Conservation (phyloP, 1,284 basidiomycete genomes). For the Volvariella volvacea region DNA sequence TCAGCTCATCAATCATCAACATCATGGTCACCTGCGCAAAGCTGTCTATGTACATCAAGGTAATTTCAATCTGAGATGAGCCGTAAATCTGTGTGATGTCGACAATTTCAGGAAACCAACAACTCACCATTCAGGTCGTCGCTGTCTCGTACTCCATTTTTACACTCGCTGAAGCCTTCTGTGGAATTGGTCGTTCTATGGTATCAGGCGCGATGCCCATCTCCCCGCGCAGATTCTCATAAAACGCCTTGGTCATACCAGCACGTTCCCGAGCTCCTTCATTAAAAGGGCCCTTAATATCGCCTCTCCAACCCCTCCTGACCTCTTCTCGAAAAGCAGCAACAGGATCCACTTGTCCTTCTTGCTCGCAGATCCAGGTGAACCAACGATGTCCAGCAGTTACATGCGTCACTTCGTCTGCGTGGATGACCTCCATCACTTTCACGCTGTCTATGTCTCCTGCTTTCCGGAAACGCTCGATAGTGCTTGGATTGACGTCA, state of each 20-base stretch:
- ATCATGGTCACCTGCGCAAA: no score
- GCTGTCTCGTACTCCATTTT: slow-evolving; percentile 4
- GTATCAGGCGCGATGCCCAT: slow-evolving; percentile 19
- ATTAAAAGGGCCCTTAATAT: slow-evolving; percentile 85
- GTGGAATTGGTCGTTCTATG: neutral
- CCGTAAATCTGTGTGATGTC: no score
- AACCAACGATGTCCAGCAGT: slow-evolving; percentile 85
- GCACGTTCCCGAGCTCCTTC: slow-evolving; percentile 69
- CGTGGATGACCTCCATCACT: slow-evolving; percentile 72
- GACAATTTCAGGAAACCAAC: no score
- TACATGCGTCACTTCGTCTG: slow-evolving; percentile 82
- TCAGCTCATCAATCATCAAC: no score
- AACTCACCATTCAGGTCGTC: no score
- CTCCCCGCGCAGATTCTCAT: slow-evolving; percentile 67
- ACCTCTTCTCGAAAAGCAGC: slow-evolving; percentile 73
- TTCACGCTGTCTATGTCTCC: slow-evolving; percentile 68
- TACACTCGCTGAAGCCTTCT: neutral
- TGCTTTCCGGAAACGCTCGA: slow-evolving; percentile 68
- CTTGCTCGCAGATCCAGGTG: slow-evolving; percentile 66
- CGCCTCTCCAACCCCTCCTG: slow-evolving; percentile 67
- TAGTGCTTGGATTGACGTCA: slow-evolving; percentile 83
- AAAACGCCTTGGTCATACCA: slow-evolving; percentile 66
- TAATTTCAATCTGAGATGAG: no score
- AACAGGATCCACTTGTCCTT: slow-evolving; percentile 60
- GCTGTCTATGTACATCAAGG: no score